Evolutionary conservation across 2,329 filamentous ascomycete species (phyloP), one percentile per base, ranked within the genome.

Genomic region (Alternaria longipes): DNA sequence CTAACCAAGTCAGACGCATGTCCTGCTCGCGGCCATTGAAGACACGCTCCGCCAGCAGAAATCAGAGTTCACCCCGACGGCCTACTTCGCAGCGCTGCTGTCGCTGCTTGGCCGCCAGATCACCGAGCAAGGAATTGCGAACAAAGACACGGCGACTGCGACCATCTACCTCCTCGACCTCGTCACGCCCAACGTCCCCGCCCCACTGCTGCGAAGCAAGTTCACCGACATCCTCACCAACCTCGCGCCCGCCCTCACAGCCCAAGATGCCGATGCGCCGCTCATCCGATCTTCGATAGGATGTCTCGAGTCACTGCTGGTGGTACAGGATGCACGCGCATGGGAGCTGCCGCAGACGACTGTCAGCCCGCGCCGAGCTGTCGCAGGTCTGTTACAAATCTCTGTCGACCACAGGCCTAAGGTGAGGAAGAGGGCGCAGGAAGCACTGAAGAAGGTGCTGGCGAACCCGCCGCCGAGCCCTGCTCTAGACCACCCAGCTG

Each of bases 81-180:
- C 91, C 63, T 99, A 98, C 81, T 97, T 98, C 76, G 94, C 94
- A 16, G 94, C 95, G n/a, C 88, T 99, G 5, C 86, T 99, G 46
- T 92, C 94, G 38, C 86, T 99, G 4, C 87, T 99, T 3, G 87
- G 89, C 71, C 91, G 96, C 80, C 90, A 92, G 28, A 86, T 91
- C 55, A 87, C 85, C 40, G 79, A 83, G 66, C 81, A 85, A 58
- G 90, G 88, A 53, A 87, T 88, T 56, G 84, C 91, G 56, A 94
- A 94, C 77, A 91, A 92, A 78, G 93, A 96, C 66, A 84, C 96
- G 62, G 91, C 92, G 32, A 89, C 91, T 22, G 92, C 94, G 3
- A 91, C 96, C 67, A 91, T 99, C 70, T 99, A 99, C 80, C 89
- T 99, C 16, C 92, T 99, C 82, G 94, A 99, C 80, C 84, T 97